Base-by-base conservation (phyloP, 257 asterid species). In the Rubia yunnanensis region DNA sequence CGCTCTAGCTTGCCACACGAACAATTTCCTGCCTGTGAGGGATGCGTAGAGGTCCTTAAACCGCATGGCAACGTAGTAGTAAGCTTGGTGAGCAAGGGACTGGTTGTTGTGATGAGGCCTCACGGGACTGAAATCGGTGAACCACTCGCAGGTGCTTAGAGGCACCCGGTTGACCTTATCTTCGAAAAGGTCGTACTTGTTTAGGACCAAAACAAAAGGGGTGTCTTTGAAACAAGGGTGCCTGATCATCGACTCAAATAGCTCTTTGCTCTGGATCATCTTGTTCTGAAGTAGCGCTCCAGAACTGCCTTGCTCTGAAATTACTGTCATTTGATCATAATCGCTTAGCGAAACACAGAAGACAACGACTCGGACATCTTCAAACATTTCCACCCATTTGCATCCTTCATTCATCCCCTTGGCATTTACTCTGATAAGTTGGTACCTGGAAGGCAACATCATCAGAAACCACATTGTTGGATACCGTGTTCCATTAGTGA, bases 331-430 rank as follows among this genome's bases (percentile, higher is more conserved):
- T 60, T 92, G 97, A 72, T 92, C 96, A 5, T 92, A 92, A 46
- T 92, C 97, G 15, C 96, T 79, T 35, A 92, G 79, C 53, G 98
- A 79, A 10, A 85, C 81, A 44, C 94, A 85, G 77, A 89, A 87
- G 20, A 89, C 88, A 2, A 92, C 87, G 2, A 80, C 88, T 0
- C 97, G 91, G 5, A 92, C 97, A 46, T 89, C 97, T 80, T 89
- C 97, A 31, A 92, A 92, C 98, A 92, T 92, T 70, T 89, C 98
- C 22, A 89, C 89, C 97, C 98, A 92, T 78, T 89, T 92, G 83
- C 97, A 79, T 14, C 97, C 95, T 50, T 84, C 91, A 27, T 74
- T 84, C 89, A 92, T 82, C 32, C 97, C 96, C 75, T 84, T 89
- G 50, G 87, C 94, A 27, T 85, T 92, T 60, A 89, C 87, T 74